Evolutionary conservation across 2,329 filamentous ascomycete genomes (phyloP), one percentile per base, ranked within the genome.

Genomic region (Cyphellophora attinorum): DNA sequence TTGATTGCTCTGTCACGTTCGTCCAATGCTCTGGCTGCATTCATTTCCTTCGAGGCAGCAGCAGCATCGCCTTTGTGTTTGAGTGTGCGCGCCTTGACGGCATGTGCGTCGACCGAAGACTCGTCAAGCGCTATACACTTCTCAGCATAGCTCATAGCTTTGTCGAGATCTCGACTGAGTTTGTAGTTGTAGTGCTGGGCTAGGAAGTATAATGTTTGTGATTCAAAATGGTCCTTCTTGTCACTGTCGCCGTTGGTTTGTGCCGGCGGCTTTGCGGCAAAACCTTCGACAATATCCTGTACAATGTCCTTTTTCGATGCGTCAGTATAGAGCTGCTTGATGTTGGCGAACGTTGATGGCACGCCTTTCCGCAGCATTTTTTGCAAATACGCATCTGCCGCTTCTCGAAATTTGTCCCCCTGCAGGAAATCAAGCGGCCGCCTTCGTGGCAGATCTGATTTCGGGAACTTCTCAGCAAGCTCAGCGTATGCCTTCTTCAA

Each of bases 111-210:
- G 17, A 93, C 85, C 29, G 81, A 85, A 51, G 81, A 76, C 0
- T 84, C 78, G 40, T 83, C 78, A 49, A 88, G 65, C 49, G 82
- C 74, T 42, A 96, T 80, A 8, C 88, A 83, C 57, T 81, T 81
- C 31, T 95, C 81, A 41, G 93, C 81, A 54, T 81, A 89, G 42
- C 83, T 73, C 58, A 79, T 72, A 3, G 93, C 89, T 61, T 86
- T 91, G 38, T 70, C 51, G 15, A 96, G 71, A 56, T 96, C 76
- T 27, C 88, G 85, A 55, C 85, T 94, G 39, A 85, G 67, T 56
- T 82, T 72, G 58, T 94, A 95, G 64, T 94, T 91, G 69, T 95
- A 93, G 61, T 98, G 93, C 54, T 96, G 91, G 6, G 88, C 88
- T 35, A 98, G 74, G 65, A 93, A 98, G 60, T 93, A 96, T 32